Evolutionary conservation across 1,284 basidiomycete genomes (phyloP).

Genomic region (Ganoderma lucidum): DNA sequence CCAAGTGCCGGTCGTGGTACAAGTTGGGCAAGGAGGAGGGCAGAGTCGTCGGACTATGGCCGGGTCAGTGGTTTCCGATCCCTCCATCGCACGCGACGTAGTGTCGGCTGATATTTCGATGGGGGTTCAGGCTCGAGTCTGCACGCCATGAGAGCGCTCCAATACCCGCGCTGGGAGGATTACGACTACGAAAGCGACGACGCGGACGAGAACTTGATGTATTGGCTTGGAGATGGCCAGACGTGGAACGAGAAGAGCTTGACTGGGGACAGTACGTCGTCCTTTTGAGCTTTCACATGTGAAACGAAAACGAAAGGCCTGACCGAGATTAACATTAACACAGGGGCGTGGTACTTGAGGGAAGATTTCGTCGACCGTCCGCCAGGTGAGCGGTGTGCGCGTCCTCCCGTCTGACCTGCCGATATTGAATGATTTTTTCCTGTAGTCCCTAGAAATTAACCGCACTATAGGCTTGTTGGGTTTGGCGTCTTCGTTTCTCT

Average conservation of each 20-base stretch:
- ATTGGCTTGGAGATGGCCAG: constrained; percentile 67
- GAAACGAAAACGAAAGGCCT: not conserved
- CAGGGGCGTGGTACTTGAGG: constrained; percentile 59
- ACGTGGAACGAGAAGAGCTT: constrained; percentile 52
- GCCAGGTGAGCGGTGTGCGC: constrained; percentile 21
- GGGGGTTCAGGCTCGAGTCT: constrained; percentile 54
- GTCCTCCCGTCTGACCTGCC: not conserved
- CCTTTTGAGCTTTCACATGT: not conserved
- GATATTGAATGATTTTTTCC: not conserved
- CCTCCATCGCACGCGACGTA: too few relatives aligned
- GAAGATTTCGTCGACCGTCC: constrained; percentile 45
- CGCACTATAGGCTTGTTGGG: not conserved
- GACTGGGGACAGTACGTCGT: constrained; percentile 55
- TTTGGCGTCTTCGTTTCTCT: not conserved
- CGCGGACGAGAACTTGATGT: constrained; percentile 53
- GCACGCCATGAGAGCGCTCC: constrained; percentile 57
- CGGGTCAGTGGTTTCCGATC: constrained; percentile 47
- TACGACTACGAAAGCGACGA: constrained; percentile 61
- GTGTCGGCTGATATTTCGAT: not conserved
- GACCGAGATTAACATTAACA: not conserved
- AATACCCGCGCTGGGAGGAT: constrained; percentile 72
- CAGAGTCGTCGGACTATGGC: constrained; percentile 65
- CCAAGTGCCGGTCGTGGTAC: constrained; percentile 73
- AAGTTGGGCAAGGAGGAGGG: constrained; percentile 68
- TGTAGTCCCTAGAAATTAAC: not conserved